phyloP scores from a whole-genome alignment of 169 alveolate species.

The Miamiensis avidus region DNA sequence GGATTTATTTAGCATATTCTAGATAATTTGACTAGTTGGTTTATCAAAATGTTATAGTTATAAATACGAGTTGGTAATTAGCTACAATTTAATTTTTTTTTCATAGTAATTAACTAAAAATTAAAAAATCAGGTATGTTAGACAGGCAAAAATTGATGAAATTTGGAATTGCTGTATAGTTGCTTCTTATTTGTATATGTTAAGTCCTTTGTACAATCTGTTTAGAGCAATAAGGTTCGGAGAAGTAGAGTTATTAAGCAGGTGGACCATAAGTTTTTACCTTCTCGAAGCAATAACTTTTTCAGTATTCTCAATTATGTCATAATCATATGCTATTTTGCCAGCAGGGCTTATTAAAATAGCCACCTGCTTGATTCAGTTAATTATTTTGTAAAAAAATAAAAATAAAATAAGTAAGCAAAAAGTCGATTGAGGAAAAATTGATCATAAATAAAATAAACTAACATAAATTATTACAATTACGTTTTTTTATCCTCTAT shows the following conservation, averaged over 20 bases:
- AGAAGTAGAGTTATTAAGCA: background rate
- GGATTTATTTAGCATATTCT: background rate
- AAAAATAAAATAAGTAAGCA: background rate
- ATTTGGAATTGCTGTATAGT: background rate
- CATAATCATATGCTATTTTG: background rate
- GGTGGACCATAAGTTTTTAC: background rate
- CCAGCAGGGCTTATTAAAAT: background rate
- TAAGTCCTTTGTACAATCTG: background rate
- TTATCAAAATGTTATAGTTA: background rate
- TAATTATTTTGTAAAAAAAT: no score
- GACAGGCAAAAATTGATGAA: background rate
- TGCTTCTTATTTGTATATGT: background rate
- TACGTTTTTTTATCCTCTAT: no score
- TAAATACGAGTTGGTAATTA: background rate
- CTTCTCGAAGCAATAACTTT: background rate
- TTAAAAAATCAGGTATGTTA: background rate
- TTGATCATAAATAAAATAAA: no score
- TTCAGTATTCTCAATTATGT: background rate
- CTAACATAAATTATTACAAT: no score
- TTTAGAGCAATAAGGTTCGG: background rate
- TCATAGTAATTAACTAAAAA: no score
- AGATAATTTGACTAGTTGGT: background rate
- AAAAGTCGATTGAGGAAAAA: background rate
- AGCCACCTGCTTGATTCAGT: background rate
- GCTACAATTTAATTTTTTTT: no score